phyloP scores from a whole-genome alignment of 2,329 filamentous ascomycete genomes.

The Pseudogymnoascus sp. region DNA sequence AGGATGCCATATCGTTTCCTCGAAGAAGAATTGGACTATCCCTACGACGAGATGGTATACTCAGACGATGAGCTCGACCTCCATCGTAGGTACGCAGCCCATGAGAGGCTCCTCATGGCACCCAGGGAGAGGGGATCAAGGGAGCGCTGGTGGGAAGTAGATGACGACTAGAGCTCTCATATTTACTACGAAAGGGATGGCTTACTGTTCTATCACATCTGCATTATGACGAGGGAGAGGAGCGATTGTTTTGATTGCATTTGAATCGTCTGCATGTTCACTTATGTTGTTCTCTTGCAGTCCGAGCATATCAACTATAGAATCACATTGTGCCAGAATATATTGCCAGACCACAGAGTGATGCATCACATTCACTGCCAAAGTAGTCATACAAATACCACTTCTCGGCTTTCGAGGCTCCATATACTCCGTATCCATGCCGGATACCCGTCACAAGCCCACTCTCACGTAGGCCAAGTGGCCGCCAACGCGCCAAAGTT shows the following conservation, averaged over 20 bases:
- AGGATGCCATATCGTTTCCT: slow-evolving; percentile 1
- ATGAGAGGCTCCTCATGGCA: slow-evolving; percentile 3
- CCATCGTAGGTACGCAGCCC: background rate
- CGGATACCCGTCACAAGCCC: slow-evolving; percentile 1
- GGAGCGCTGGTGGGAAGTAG: slow-evolving; percentile 5
- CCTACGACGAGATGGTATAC: background rate
- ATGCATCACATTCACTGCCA: background rate
- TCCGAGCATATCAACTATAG: background rate
- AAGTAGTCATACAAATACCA: background rate
- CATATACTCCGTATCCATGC: background rate
- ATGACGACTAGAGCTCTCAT: slow-evolving; percentile 1
- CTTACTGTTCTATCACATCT: background rate
- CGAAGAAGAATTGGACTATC: slow-evolving; percentile 5
- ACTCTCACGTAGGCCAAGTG: slow-evolving; percentile 3
- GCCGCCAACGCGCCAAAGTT: background rate
- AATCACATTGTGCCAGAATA: background rate
- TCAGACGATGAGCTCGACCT: background rate
- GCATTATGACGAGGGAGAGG: background rate
- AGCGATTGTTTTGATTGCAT: background rate
- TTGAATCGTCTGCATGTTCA: background rate
- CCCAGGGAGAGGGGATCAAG: background rate
- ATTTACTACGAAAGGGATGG: too few relatives aligned
- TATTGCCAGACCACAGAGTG: background rate
- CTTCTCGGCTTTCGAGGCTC: background rate
- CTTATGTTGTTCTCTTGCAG: background rate